phyloP scores from a whole-genome alignment of 2,329 filamentous ascomycete genomes.

The Fusarium chaquense region DNA sequence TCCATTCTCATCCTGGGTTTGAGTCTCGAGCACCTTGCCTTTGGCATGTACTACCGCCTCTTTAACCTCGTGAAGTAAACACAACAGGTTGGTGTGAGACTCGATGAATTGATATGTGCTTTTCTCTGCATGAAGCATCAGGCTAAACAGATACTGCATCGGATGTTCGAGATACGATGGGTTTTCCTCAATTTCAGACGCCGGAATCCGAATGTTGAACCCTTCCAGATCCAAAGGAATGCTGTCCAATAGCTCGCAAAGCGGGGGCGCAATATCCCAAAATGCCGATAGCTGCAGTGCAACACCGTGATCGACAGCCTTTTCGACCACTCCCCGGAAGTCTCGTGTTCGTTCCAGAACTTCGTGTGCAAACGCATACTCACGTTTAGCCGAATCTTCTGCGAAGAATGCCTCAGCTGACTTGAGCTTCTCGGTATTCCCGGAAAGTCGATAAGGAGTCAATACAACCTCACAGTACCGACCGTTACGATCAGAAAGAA shows the following conservation, averaged over 20 bases:
- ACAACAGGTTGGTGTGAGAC: conserved; percentile 89
- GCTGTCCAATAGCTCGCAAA: conserved; percentile 82
- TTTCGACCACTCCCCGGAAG: conserved; percentile 83
- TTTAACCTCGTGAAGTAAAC: conserved; percentile 90
- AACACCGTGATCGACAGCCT: conserved; percentile 87
- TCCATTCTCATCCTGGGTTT: conserved; percentile 61
- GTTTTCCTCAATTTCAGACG: conserved; percentile 85
- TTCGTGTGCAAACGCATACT: conserved; percentile 77
- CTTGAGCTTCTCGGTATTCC: conserved; percentile 81
- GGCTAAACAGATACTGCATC: conserved; percentile 87
- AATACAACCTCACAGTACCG: conserved; percentile 88
- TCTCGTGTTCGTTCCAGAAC: conserved; percentile 78
- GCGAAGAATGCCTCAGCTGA: conserved; percentile 86
- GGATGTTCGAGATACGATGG: conserved; percentile 84
- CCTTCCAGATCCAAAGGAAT: conserved; percentile 71
- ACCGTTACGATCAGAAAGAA: conserved; percentile 86
- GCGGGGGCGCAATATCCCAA: conserved; percentile 94
- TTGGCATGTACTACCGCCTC: conserved; percentile 79
- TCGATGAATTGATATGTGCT: conserved; percentile 98
- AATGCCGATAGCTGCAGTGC: conserved; percentile 94
- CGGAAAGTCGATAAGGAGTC: conserved; percentile 80
- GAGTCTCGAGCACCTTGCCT: conserved; percentile 74
- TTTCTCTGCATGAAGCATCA: conserved; percentile 89
- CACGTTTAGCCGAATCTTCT: conserved; percentile 79
- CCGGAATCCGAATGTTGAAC: conserved; percentile 82